phyloP scores from a whole-genome alignment of 2,329 filamentous ascomycete species.

The Sporothrix brasiliensis region DNA sequence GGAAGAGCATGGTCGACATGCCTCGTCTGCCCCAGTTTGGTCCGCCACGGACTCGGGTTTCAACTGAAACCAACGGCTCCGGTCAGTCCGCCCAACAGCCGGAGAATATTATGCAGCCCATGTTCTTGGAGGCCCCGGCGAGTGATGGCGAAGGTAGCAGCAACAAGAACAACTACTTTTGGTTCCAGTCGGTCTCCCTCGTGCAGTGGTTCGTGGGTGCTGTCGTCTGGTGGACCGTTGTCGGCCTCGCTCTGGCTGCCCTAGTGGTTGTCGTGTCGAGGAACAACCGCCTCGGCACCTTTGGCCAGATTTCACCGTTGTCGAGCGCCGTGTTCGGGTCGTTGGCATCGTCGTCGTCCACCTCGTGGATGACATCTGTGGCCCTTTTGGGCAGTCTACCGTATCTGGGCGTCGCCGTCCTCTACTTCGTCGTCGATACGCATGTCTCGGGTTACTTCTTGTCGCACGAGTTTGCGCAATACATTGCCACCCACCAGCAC shows the following conservation, averaged over 20 bases:
- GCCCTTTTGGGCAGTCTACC: constrained; percentile 51
- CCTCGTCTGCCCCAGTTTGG: constrained; percentile 44
- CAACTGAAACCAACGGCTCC: background rate
- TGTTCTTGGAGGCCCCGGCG: constrained; percentile 12
- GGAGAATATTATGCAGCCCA: constrained; percentile 29
- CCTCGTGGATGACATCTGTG: constrained; percentile 39
- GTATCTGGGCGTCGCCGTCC: constrained; percentile 52
- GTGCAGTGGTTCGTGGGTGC: constrained; percentile 49
- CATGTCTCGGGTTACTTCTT: constrained; percentile 54
- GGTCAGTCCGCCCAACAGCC: background rate
- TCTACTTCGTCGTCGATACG: constrained; percentile 54
- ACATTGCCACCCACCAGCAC: constrained; percentile 14
- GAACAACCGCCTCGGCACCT: constrained; percentile 43
- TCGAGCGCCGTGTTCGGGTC: constrained; percentile 41
- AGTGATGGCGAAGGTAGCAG: constrained; percentile 38
- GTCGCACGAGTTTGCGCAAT: constrained; percentile 55
- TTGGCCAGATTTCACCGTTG: constrained; percentile 45
- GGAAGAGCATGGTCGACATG: constrained; percentile 49
- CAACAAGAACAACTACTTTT: constrained; percentile 45
- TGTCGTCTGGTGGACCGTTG: constrained; percentile 47
- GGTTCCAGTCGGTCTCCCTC: constrained; percentile 50
- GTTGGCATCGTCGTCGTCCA: constrained; percentile 36
- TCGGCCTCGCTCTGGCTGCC: constrained; percentile 46
- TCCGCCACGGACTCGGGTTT: background rate
- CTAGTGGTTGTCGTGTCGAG: constrained; percentile 45